Evolutionary conservation across 768 basidiomycete species (phyloP).

Genomic region (Leccinum subgranulosum): DNA sequence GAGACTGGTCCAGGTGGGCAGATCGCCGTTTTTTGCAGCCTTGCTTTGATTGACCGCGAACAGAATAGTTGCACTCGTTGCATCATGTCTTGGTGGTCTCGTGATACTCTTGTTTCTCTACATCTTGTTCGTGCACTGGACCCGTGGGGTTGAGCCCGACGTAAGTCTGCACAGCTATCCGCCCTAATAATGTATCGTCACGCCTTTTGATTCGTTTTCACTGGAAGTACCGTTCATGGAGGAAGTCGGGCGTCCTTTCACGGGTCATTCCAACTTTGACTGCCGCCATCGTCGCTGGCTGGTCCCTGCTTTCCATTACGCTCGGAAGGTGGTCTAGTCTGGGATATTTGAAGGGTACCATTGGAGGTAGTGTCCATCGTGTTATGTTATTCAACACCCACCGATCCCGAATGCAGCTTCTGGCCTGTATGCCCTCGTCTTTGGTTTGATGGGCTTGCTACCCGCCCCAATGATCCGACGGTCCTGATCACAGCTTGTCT

Average conservation of each 20-base stretch:
- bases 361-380: conserved; percentile 48
- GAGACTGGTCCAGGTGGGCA: conserved; percentile 51
- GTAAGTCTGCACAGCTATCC: conserved; percentile 39
- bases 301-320: conserved; percentile 57
- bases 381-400: not conserved
- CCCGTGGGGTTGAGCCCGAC: conserved; percentile 65
- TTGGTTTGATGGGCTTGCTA: conserved; percentile 73
- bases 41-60: conserved; percentile 5
- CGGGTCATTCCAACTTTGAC: conserved; percentile 70
- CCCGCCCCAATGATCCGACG: conserved; percentile 59
- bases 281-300: conserved; percentile 64
- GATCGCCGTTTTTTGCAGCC: not conserved
- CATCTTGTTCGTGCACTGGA: conserved; percentile 62
- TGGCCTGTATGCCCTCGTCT: conserved; percentile 63
- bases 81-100: conserved; percentile 53
- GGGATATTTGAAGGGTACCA: conserved; percentile 59
- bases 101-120: conserved; percentile 73
- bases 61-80: conserved; percentile 53
- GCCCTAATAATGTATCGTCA: not conserved
- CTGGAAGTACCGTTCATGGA: conserved; percentile 68
- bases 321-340: conserved; percentile 66
- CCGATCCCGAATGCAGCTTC: conserved; percentile 45
- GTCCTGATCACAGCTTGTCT: conserved; percentile 36
- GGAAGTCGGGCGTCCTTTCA: conserved; percentile 65
- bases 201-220: not conserved